Evolutionary conservation across 2,329 filamentous ascomycete species (phyloP), one percentile per base, ranked within the genome.

Genomic region (Aspergillus arachidicola): DNA sequence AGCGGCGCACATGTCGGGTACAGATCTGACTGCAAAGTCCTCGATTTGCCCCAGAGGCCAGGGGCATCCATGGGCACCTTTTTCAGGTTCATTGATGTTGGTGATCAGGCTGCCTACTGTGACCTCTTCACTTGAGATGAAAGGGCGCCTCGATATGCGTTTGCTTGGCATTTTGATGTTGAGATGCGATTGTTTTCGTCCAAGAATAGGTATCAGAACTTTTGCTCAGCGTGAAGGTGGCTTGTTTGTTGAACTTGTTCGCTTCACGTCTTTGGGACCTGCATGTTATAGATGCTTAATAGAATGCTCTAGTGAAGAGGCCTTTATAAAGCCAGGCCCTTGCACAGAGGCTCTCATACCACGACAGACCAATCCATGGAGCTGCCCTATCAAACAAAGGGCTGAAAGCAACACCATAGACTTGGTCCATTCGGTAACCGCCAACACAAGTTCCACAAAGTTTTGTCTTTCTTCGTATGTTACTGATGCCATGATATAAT

Each of bases 211-310:
- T 41, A n/a, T n/a, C 38, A 1, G 6, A n/a, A n/a, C 3, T 41
- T 6, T 41, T n/a, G 3, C 38, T 41, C 38, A 9, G 4, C 3
- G 2, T 4, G 38, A 7, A 41, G 14, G 4, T 41, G 7, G 1
- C 6, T n/a, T 41, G 1, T 41, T 41, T n/a, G 38, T 3, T 7
- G 16, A 4, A 19, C 5, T 41, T 14, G 4, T 41, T 9, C 19
- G 9, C 6, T 41, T n/a, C 38, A 10, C 38, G 38, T n/a, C 19
- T 19, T 41, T 10, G 19, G 7, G 6, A 4, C 4, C 1, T 9
- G 16, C 38, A 41, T 41, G 16, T 10, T 41, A 9, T n/a, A 7
- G 7, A n/a, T 1, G 0, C 0, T 16, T 1, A 41, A 3, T 2
- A 41, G 16, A 19, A 41, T 10, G 38, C 16, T 10, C 38, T 41